Evolutionary conservation across 2,329 filamentous ascomycete species (phyloP).

Genomic region (Erysiphe neolycopersici): DNA sequence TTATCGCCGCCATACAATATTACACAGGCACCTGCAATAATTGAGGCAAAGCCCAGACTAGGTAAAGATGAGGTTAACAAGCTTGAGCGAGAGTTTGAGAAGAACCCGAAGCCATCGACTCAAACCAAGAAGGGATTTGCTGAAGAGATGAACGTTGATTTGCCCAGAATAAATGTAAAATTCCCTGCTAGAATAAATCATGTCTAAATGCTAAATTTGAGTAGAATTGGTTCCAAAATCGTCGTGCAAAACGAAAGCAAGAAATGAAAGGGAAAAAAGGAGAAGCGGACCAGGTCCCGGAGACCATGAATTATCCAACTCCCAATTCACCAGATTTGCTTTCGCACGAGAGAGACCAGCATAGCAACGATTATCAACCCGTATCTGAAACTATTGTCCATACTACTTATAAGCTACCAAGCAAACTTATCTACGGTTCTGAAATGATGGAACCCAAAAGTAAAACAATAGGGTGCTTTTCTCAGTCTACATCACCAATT

Average conservation of each 20-base stretch:
- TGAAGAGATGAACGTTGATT: conserved; percentile 33
- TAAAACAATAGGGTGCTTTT: too few relatives aligned
- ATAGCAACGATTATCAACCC: too few relatives aligned
- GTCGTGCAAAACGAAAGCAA: conserved; percentile 26
- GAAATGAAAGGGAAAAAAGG: conserved; percentile 23
- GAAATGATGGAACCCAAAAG: too few relatives aligned
- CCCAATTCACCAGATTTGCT: too few relatives aligned
- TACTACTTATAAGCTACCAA: too few relatives aligned
- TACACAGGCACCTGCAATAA: conserved; percentile 7
- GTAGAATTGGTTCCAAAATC: conserved; percentile 44
- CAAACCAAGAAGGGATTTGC: conserved; percentile 32
- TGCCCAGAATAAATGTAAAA: conserved; percentile 33
- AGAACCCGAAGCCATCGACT: conserved; percentile 37
- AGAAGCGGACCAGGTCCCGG: too few relatives aligned
- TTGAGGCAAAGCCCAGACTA: conserved; percentile 15
- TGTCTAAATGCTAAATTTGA: conserved; percentile 11
- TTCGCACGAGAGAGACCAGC: too few relatives aligned
- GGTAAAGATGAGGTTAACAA: conserved; percentile 32
- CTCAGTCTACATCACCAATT: too few relatives aligned
- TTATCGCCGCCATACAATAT: conserved; percentile 13
- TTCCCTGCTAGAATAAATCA: conserved; percentile 24
- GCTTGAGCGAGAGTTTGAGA: conserved; percentile 32
- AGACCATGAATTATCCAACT: too few relatives aligned
- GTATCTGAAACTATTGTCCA: too few relatives aligned
- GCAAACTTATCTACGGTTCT: too few relatives aligned